Base-by-base conservation (phyloP, 257 asterid species). In the Nicotiana sylvestris region DNA sequence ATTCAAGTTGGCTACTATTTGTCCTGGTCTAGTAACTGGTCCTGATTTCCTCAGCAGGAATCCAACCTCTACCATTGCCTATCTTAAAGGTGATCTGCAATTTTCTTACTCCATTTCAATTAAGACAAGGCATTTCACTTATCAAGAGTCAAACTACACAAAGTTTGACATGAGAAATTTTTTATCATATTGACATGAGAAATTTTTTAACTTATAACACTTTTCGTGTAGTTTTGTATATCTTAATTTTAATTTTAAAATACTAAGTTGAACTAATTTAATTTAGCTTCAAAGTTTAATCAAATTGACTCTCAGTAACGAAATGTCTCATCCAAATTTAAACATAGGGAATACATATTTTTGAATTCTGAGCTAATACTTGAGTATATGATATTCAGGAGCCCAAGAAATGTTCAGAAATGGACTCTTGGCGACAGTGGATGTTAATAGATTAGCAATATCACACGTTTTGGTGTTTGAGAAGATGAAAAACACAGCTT, bases 11-110 rank as follows among this genome's bases (percentile, higher is more conserved):
- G 88, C 94, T 9, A 89, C 97, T 53, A 87, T 96, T 33, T 96
- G 98, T 46, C 90, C 98, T 0, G 99, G 95, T 17, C 98, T 95
- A 16, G 88, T 96, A 18, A 92, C 92, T 1, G 98, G 99, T 64
- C 87, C 93, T 2, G 89, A 90, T 6, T 91, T 86, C 87, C 84
- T 76, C 80, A 81, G 37, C 6, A 87, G 92, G 78, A 91, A 82
- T 67, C 86, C 95, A 8, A 96, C 98, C 0, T 83, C 97, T 7
- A 94, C 98, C n/a, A 84, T 92, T 39, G 98, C 99, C 2, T 94
- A 92, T 65, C 92, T 96, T 12, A 93, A 96, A 87, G 98, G 88
- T 86, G 78, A 0, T 11, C 3, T 12, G 4, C 27, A 33, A 17
- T 8, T 66, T 3, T 7, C 15, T 16, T 39, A 21, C 21, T 21